Base-by-base conservation (phyloP, 1,139 yeast species). In the Suhomyces ambrosiae region DNA sequence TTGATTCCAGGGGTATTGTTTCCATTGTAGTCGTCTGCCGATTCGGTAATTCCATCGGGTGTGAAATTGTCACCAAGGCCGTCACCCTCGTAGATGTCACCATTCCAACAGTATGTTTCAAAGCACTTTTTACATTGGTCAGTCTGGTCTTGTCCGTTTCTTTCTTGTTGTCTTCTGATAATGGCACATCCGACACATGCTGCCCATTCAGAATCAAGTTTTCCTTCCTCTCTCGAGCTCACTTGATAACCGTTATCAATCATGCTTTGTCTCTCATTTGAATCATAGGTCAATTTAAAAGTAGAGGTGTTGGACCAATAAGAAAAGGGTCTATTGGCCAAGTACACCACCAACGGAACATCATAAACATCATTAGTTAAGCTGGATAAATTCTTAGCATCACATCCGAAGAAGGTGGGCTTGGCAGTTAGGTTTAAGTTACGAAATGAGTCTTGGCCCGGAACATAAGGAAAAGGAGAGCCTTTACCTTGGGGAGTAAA, bases 181-280 rank as follows among this genome's bases (percentile, higher is more conserved):
- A 89, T 78, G 6, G 97, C 97, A 69, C 97, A 89, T 2, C 89
- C 87, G 35, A 88, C 76, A 70, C 97, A 89, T 7, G 83, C 76
- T 32, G 76, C 71, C 82, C 89, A 89, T 36, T 84, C 83, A 4
- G 68, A 60, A 53, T 86, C 95, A 26, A 82, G 64, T 3, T 96
- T 84, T 27, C 79, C 65, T 56, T 88, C 88, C 48, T 75, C 73
- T 56, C 88, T 78, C 2, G 95, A 74, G 17, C 85, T 79, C 26
- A 79, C 77, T 58, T 85, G 92, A 58, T 82, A 88, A 9, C 96
- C 97, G 59, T 89, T 89, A 50, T 72, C 66, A 45, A 88, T 79
- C 67, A 88, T 73, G 1, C 72, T 69, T 29, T 68, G 60, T 51
- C 80, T 79, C 52, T 84, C 87, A 1, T 67, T 64, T 32, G 74